Evolutionary conservation across 2,329 filamentous ascomycete genomes (phyloP).

Genomic region (Aspergillus sp.): DNA sequence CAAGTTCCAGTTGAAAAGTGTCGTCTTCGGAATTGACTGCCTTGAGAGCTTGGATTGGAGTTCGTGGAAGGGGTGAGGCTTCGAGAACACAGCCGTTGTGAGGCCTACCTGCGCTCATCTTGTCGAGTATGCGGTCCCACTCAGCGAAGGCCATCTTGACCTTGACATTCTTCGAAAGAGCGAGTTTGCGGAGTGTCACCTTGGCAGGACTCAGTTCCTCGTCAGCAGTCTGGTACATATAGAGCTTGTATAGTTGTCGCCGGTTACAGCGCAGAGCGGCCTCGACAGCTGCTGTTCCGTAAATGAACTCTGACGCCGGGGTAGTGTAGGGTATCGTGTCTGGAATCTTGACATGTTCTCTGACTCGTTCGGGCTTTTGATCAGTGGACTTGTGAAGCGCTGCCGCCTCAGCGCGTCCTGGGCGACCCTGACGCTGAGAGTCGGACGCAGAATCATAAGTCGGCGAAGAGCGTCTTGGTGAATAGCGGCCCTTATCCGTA

Average conservation of each 20-base stretch:
- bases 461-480: neutral
- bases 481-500: neutral
- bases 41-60: constrained; percentile 66
- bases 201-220: constrained; percentile 52
- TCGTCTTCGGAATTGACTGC: constrained; percentile 50
- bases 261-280: constrained; percentile 72
- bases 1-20: constrained; percentile 65
- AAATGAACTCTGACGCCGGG: constrained; percentile 88
- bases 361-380: constrained; percentile 37
- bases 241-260: constrained; percentile 81
- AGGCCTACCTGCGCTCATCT: constrained; percentile 78
- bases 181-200: constrained; percentile 43
- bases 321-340: constrained; percentile 71
- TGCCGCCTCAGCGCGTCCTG: constrained; percentile 8
- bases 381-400: constrained; percentile 29
- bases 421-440: neutral
- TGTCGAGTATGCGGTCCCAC: constrained; percentile 74
- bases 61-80: constrained; percentile 77
- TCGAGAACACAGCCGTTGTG: constrained; percentile 93
- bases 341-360: constrained; percentile 42
- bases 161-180: constrained; percentile 52
- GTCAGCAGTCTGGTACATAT: constrained; percentile 69
- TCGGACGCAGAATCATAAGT: neutral
- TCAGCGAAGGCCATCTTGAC: constrained; percentile 64
- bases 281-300: constrained; percentile 79